These are phyloP conservation scores for Thymus mandschuricus DNA, from an alignment of 257 asterid species.

Conservation along the genomic window DNA sequence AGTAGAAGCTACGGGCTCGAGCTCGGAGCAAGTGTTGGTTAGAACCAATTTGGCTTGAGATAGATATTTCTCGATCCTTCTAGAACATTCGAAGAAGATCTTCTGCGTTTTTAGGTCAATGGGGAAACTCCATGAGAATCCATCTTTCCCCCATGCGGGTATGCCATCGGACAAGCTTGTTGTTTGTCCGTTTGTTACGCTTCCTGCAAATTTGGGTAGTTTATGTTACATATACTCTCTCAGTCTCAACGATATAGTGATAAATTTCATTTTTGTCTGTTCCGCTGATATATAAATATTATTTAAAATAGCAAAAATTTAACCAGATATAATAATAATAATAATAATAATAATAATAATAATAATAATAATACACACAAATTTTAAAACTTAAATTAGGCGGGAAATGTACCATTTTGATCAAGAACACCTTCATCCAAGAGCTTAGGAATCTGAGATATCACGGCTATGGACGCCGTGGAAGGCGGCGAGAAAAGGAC, in stretches of 20 bases:
- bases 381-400: not conserved
- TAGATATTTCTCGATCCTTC: not conserved
- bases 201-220: constrained; percentile 30
- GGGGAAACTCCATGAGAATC: constrained; percentile 27
- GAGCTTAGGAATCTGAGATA: constrained; percentile 28
- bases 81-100: constrained; percentile 28
- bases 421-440: constrained; percentile 33
- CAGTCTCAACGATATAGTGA: too few relatives aligned
- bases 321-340: too few relatives aligned
- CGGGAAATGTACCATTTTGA: constrained; percentile 20
- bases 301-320: too few relatives aligned
- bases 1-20: constrained; percentile 44
- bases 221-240: too few relatives aligned
- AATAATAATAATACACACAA: too few relatives aligned
- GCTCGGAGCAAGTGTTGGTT: constrained; percentile 36
- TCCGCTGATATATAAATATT: too few relatives aligned
- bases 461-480: constrained; percentile 28
- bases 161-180: constrained; percentile 11
- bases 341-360: too few relatives aligned
- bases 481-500: constrained; percentile 32
- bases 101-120: constrained; percentile 21
- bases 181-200: constrained; percentile 21
- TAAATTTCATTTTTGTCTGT: too few relatives aligned
- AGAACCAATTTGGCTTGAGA: constrained; percentile 18
- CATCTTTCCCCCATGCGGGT: constrained; percentile 33